phyloP scores from a whole-genome alignment of 2,329 filamentous ascomycete genomes.

The Fusarium nematophilum region DNA sequence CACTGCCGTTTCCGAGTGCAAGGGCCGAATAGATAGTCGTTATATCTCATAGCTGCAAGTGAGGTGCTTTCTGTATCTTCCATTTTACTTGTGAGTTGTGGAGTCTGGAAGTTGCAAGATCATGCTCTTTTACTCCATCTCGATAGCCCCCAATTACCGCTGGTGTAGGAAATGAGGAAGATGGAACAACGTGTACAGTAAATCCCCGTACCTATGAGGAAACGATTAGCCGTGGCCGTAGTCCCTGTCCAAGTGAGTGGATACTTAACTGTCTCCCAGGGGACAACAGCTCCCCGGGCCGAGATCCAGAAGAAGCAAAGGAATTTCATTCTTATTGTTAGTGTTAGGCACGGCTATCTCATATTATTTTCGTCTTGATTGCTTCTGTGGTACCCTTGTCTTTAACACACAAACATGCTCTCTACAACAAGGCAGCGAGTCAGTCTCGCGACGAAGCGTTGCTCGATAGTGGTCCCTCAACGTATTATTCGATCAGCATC shows the following conservation, averaged over 20 bases:
- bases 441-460: background rate
- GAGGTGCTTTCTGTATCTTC: background rate
- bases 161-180: background rate
- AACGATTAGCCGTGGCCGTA: too few species aligned
- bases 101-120: too few species aligned
- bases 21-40: background rate
- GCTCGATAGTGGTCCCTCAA: background rate
- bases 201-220: too few species aligned
- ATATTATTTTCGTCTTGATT: background rate
- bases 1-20: background rate
- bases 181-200: too few species aligned
- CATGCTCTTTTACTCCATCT: too few species aligned
- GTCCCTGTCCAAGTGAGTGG: background rate
- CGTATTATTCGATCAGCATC: background rate
- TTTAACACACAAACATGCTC: background rate
- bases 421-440: conserved; percentile 1
- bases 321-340: background rate
- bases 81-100: too few species aligned
- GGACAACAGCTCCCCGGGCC: too few species aligned
- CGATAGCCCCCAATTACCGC: background rate
- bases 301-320: background rate
- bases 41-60: too few species aligned
- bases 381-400: too few species aligned
- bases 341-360: background rate
- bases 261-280: too few species aligned